These are phyloP conservation scores for Melocanna baccifera DNA, from an alignment of 176 grass and related monocot genomes.

Conservation along the genomic window DNA sequence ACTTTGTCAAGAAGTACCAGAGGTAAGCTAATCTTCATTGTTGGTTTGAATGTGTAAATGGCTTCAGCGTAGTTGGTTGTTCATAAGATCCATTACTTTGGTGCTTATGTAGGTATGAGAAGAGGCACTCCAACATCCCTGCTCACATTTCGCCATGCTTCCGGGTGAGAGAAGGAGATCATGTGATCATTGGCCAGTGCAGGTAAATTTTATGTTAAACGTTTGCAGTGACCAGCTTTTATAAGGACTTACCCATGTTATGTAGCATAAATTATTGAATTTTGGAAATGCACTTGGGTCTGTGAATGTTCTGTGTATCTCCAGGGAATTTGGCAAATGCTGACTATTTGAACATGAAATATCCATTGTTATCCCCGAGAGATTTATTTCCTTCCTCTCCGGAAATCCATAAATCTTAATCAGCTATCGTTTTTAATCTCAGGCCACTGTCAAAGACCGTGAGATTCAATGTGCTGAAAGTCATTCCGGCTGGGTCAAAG, in stretches of 20 bases:
- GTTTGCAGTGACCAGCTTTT: not conserved
- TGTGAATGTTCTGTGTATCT: not conserved
- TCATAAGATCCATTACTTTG: not conserved
- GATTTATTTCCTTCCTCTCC: not conserved
- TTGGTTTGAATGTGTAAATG: not conserved
- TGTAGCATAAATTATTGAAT: not conserved
- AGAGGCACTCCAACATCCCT: constrained; percentile 47
- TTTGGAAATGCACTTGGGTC: not conserved
- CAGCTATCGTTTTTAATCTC: not conserved
- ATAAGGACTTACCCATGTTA: not conserved
- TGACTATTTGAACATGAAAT: not conserved
- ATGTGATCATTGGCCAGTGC: constrained; percentile 48
- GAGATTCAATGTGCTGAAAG: constrained; percentile 44
- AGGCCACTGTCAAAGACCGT: constrained; percentile 41
- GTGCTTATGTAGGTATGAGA: constrained; percentile 30
- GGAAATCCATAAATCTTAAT: not conserved
- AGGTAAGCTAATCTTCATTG: constrained; percentile 7
- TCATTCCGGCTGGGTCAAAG: constrained; percentile 36
- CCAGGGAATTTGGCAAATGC: not conserved
- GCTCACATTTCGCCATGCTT: constrained; percentile 44
- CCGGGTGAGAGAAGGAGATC: constrained; percentile 35
- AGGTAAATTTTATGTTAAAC: not conserved
- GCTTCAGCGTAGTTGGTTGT: not conserved
- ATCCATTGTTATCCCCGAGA: no score
- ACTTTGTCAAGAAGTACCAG: constrained; percentile 46